Conservation (phyloP, 2,329 filamentous ascomycete species). For the Emmonsiellopsis sp. region DNA sequence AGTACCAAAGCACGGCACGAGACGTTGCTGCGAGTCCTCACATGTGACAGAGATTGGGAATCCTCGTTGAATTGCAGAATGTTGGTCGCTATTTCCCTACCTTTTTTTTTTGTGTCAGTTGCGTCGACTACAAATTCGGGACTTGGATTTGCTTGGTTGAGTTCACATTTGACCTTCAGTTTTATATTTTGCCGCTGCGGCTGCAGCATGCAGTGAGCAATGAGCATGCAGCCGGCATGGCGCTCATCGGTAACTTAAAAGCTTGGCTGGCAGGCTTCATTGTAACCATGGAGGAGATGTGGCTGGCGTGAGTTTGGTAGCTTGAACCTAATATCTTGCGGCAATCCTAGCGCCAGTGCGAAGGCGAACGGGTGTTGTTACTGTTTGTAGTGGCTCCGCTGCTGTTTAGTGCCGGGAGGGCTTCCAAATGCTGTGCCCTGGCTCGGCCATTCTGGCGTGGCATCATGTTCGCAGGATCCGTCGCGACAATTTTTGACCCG, state of each 20-base stretch:
- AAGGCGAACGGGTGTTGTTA: no score
- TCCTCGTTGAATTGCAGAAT: neutral
- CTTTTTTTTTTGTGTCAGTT: neutral
- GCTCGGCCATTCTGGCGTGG: no score
- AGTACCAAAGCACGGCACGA: no score
- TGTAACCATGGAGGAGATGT: neutral
- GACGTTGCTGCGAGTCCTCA: neutral
- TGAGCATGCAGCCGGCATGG: neutral
- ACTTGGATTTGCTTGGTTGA: neutral
- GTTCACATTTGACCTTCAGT: neutral
- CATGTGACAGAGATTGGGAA: neutral
- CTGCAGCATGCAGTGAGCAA: neutral
- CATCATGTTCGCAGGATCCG: no score
- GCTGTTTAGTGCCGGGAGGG: no score
- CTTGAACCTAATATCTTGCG: no score
- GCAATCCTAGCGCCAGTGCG: no score
- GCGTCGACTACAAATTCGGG: neutral
- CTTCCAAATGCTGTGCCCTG: no score
- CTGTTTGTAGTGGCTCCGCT: no score
- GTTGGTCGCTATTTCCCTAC: neutral
- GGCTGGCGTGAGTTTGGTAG: no score
- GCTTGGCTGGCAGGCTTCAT: conserved; percentile 2
- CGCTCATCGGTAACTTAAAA: neutral
- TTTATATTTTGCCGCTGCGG: no score
- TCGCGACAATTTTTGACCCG: no score